A percentile compares a stretch with the other conserved stretches of the same genome.
Conservation (phyloP, 192 early-diverging fungal species). For the Jimgerdemannia lactiflua region DNA sequence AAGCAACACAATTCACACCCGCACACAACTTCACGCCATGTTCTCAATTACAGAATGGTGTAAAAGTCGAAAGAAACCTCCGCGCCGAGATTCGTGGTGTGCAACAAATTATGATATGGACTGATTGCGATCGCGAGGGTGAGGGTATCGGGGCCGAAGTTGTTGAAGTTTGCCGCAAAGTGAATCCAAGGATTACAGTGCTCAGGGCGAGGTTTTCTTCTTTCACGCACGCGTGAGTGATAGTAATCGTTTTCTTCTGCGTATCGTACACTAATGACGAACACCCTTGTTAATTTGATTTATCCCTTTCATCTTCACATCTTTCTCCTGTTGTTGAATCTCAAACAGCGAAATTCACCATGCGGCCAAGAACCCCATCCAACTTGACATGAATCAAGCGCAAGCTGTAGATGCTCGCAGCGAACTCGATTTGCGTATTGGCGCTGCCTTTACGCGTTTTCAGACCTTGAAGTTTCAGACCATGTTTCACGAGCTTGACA, state of each 20-base stretch:
- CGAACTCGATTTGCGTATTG: conserved; percentile 92
- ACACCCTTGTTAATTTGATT: background rate
- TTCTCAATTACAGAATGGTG: background rate
- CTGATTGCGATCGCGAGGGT: conserved; percentile 97
- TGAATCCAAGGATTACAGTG: conserved; percentile 66
- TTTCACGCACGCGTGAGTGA: conserved; percentile 64
- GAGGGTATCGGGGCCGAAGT: conserved; percentile 92
- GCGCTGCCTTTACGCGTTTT: conserved; percentile 91
- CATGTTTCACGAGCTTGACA: conserved; percentile 49
- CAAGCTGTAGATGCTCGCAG: conserved; percentile 79
- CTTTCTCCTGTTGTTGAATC: conserved; percentile 1
- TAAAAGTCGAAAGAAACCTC: conserved; percentile 62
- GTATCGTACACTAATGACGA: background rate
- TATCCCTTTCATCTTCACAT: background rate
- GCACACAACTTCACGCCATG: too few relatives aligned
- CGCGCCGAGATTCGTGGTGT: conserved; percentile 53
- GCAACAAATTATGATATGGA: conserved; percentile 90
- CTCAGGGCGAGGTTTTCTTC: conserved; percentile 89
- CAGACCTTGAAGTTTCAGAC: conserved; percentile 70
- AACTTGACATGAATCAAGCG: conserved; percentile 72
- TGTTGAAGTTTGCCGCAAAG: conserved; percentile 55
- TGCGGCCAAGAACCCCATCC: conserved; percentile 69
- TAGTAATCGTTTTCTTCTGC: background rate
- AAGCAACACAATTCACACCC: too few relatives aligned
- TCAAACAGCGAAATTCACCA: conserved; percentile 62